Conservation (phyloP, 345 rosid species). For the Hibiscus tridactylites region DNA sequence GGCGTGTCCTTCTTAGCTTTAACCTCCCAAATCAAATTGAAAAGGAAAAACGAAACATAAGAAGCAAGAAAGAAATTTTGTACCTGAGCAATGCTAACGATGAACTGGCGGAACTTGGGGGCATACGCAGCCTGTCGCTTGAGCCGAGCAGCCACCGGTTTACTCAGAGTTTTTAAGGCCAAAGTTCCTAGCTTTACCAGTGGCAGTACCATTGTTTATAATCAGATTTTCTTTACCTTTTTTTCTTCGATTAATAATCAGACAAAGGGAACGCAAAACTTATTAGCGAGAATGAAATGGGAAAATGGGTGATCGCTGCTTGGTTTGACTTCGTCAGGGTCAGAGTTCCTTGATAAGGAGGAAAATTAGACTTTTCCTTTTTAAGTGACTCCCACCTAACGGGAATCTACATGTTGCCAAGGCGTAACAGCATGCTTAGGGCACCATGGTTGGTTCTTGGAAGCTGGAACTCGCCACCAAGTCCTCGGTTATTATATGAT, state of each 20-base stretch:
- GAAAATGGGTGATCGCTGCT: not conserved
- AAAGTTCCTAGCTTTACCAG: slow-evolving; percentile 12
- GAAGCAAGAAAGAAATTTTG: not conserved
- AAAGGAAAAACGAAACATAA: not conserved
- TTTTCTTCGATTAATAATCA: not conserved
- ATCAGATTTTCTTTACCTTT: not conserved
- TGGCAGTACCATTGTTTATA: slow-evolving; percentile 8
- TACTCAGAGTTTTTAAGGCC: slow-evolving; percentile 15
- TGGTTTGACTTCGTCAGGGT: not conserved
- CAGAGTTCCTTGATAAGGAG: not conserved
- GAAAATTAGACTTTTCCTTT: not conserved
- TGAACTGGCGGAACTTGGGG: slow-evolving; percentile 37
- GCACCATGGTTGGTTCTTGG: not conserved
- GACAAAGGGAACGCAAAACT: not conserved
- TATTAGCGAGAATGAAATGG: not conserved
- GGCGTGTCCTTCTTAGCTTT: not conserved
- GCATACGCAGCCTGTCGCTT: slow-evolving; percentile 9
- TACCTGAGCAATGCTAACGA: slow-evolving; percentile 31
- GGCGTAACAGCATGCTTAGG: no score
- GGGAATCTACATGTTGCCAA: no score
- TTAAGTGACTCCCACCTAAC: not conserved
- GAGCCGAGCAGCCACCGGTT: slow-evolving; percentile 12
- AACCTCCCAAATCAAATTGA: not conserved
- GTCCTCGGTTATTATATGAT: no score
- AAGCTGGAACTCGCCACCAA: no score